Base-by-base conservation (phyloP, 257 asterid species). In the Scutellaria galericulata region DNA sequence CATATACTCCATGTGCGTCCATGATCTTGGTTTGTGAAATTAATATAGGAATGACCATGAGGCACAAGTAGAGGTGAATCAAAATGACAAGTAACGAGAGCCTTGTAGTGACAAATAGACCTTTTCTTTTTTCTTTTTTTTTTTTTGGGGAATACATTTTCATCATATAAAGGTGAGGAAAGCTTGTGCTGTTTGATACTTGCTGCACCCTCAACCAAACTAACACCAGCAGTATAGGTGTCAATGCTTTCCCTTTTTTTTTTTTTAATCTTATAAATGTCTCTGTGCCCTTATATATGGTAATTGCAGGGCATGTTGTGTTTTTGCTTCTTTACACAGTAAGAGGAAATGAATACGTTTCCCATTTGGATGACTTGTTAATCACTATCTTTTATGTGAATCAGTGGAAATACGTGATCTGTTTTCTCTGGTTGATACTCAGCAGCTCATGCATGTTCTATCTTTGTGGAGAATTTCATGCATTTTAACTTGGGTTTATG, bases 331-430 rank as follows among this genome's bases (percentile, higher is more conserved):
- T 24, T 35, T 27, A 50, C 52, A 39, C n/a, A 11, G 15, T 62
- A 58, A 66, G 54, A 63, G 58, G 50, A 39, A 47, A 69, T 55
- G 10, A 53, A 50, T 61, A 35, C 40, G 31, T 20, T 48, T 61
- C 45, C 18, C 35, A 45, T 58, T 44, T 14, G 79, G 20, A 41
- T 61, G 40, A 35, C 57, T 47, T 48, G 62, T 60, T 55, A 55
- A 56, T 55, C 27, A 39, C 45, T 8, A 68, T 42, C 45, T 10
- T 60, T 64, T 37, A 2, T 31, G 37, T 31, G 45, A 60, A 68
- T 60, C 15, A 4, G 14, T 57, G 20, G 39, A 59, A 59, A 58
- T 22, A 9, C 12, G 18, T 22, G 37, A 27, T 42, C 46, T 62
- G 22, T 18, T 68, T 62, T 42, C 37, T 8, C 31, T 27, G 45